Percentiles rank a stretch among this genome's conserved stretches.
These are phyloP conservation scores for Microcyclosporella mali DNA, from an alignment of 2,329 filamentous ascomycete genomes.

Conservation along the genomic window DNA sequence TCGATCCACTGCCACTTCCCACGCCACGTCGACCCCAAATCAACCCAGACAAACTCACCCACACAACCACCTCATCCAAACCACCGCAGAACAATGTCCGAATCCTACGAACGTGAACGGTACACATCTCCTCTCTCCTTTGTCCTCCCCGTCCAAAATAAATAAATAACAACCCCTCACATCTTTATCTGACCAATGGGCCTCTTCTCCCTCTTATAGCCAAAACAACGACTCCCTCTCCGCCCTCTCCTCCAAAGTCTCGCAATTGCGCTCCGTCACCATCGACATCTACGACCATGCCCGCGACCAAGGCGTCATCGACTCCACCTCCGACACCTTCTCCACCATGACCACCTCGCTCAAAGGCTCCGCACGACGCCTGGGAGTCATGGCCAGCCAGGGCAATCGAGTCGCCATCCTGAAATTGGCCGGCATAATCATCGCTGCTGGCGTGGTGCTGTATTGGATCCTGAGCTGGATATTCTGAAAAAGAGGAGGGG, in stretches of 20 bases:
- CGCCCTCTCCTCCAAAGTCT: constrained; percentile 85
- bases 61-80: neutral
- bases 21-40: neutral
- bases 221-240: constrained; percentile 95
- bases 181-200: too few relatives aligned
- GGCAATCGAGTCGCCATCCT: constrained; percentile 89
- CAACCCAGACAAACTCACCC: neutral
- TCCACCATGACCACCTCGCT: constrained; percentile 76
- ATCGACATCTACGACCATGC: constrained; percentile 98
- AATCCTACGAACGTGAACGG: constrained; percentile 56
- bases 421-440: constrained; percentile 78
- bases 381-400: constrained; percentile 83
- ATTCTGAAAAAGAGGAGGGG: constrained; percentile 19
- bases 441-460: constrained; percentile 64
- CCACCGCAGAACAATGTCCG: constrained; percentile 41
- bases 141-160: constrained; percentile 6
- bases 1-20: too few relatives aligned
- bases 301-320: constrained; percentile 77
- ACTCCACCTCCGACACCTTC: constrained; percentile 85
- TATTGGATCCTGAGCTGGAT: constrained; percentile 56
- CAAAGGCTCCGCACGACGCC: constrained; percentile 72
- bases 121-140: constrained; percentile 32
- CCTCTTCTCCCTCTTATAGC: constrained; percentile 32
- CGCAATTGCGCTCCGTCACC: constrained; percentile 84
- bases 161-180: neutral